These are phyloP conservation scores for Tetradesmus obliquus DNA, from an alignment of 139 green algal genomes.

Conservation along the genomic window DNA sequence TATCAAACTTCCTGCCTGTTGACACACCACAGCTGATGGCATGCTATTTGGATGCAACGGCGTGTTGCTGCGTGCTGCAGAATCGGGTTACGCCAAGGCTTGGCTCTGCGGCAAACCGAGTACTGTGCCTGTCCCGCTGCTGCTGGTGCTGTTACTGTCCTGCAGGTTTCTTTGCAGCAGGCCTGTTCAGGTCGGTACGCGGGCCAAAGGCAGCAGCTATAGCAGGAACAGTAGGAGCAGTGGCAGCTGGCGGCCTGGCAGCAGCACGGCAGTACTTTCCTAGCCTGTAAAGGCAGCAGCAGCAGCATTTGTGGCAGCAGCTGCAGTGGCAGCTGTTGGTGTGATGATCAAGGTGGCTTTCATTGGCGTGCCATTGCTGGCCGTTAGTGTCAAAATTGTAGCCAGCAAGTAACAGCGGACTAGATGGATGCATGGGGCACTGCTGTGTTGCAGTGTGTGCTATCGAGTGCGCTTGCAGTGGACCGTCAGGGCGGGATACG, in stretches of 20 bases:
- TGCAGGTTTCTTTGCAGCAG: conserved; percentile 75
- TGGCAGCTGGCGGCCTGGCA: conserved; percentile 64
- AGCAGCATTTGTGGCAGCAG: not conserved
- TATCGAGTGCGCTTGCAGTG: no score
- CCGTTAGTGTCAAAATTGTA: not conserved
- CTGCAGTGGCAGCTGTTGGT: not conserved
- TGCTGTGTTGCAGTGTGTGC: not conserved
- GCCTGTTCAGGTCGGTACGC: conserved; percentile 77
- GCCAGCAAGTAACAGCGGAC: not conserved
- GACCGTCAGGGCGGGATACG: no score
- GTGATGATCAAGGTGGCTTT: no score
- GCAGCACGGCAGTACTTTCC: conserved; percentile 63
- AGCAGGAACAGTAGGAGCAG: conserved; percentile 72
- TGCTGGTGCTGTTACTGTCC: not conserved
- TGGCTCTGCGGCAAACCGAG: no score
- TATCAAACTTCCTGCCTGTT: no score
- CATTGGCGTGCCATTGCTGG: not conserved
- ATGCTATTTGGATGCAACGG: no score
- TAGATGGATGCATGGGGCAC: not conserved
- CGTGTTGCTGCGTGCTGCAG: no score
- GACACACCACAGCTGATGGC: no score
- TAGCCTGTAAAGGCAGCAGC: conserved; percentile 51
- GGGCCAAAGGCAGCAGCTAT: conserved; percentile 77
- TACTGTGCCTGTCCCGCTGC: not conserved
- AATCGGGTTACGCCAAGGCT: no score